These are phyloP conservation scores for Dissophora ornata DNA, from an alignment of 192 early-diverging fungal species.

Conservation along the genomic window DNA sequence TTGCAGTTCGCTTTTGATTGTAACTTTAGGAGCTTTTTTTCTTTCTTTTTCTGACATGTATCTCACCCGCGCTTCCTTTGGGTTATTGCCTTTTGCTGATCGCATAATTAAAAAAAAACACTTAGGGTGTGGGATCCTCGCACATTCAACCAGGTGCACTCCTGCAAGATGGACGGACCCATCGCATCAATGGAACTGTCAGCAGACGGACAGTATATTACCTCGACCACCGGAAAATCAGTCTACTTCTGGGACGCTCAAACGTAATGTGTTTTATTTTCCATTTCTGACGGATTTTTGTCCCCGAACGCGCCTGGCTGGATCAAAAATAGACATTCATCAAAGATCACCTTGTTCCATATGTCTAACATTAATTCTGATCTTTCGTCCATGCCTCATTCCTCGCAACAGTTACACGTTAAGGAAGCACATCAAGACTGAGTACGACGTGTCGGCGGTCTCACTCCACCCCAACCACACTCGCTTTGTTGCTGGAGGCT, in stretches of 20 bases:
- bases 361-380: too few relatives aligned
- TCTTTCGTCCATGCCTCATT: too few relatives aligned
- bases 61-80: too few relatives aligned
- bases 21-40: neutral
- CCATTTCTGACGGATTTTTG: neutral
- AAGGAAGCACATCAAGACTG: conserved; percentile 66
- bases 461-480: conserved; percentile 84
- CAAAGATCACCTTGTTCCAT: too few relatives aligned
- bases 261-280: conserved; percentile 56
- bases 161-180: conserved; percentile 69
- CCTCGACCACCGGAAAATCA: conserved; percentile 81
- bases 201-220: conserved; percentile 77
- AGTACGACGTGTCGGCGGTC: conserved; percentile 80
- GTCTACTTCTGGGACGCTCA: conserved; percentile 80
- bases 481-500: conserved; percentile 84
- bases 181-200: conserved; percentile 83
- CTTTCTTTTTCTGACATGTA: conserved; percentile 16
- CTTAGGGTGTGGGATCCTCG: conserved; percentile 79
- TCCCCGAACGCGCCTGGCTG: too few relatives aligned
- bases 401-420: conserved; percentile 56
- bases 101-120: conserved; percentile 24
- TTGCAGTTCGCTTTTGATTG: too few relatives aligned
- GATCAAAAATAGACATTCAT: too few relatives aligned
- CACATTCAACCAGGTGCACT: conserved; percentile 67
- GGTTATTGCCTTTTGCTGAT: too few relatives aligned